Conservation (phyloP, 805 yeast genomes). For the Candida piceae region DNA sequence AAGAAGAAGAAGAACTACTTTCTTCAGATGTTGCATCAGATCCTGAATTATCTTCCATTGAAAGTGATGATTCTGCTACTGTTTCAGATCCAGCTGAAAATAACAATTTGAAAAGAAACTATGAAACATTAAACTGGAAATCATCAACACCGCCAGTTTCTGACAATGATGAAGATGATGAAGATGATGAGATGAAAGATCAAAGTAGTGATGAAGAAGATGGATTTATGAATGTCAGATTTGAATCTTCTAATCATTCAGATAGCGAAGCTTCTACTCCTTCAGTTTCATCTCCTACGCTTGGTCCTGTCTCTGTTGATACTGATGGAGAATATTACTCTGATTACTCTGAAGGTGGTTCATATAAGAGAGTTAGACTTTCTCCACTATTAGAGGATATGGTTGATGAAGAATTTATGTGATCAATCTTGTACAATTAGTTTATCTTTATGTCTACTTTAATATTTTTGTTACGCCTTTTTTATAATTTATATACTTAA, state of each 20-base stretch:
- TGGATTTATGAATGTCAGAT: not conserved
- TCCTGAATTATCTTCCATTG: not conserved
- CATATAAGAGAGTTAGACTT: conserved; percentile 7
- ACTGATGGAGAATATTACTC: conserved; percentile 4
- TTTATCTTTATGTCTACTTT: too few species aligned
- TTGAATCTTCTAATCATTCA: not conserved
- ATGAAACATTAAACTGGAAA: conserved; percentile 22
- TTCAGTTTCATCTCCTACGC: not conserved
- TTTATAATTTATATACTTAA: too few species aligned
- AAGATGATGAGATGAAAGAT: not conserved
- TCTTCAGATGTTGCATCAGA: conserved; percentile 1
- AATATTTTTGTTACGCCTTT: too few species aligned
- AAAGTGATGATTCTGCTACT: not conserved
- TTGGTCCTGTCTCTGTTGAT: not conserved
- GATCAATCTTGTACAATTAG: too few species aligned
- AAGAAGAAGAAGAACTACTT: not conserved
- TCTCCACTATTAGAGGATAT: conserved; percentile 19
- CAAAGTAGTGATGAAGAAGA: not conserved
- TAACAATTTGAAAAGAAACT: conserved; percentile 18
- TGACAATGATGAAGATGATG: conserved; percentile 4
- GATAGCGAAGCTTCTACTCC: conserved; percentile 1
- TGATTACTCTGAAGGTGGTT: conserved; percentile 3
- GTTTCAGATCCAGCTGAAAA: not conserved
- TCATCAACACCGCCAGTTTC: conserved; percentile 19
- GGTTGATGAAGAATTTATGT: conserved; percentile 16